Base-by-base conservation (phyloP, 2,329 filamentous ascomycete genomes). In the Aspergillus uvarum region DNA sequence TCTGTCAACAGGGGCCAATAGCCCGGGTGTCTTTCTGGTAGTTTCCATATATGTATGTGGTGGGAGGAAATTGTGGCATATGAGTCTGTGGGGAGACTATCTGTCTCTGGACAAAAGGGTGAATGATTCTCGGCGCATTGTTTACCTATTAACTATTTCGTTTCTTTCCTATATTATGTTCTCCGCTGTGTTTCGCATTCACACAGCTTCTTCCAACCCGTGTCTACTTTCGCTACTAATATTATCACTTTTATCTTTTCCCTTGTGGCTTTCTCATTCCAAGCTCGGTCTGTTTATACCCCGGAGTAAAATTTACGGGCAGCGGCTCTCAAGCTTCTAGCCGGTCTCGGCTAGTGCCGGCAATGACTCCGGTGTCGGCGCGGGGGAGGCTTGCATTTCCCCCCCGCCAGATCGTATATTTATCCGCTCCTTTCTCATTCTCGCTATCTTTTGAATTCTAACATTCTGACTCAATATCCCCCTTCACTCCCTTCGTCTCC, bases 341-440 rank as follows among this genome's bases (percentile, higher is more conserved):
- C 61, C 42, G 58, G 47, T 32, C 31, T 44, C 14, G 42, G 53
- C 42, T 55, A 55, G 42, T 26, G 53, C 53, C 53, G 53, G 42
- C 42, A 47, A 47, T 47, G 47, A 47, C 65, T 69, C 68, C 68
- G 68, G 66, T 69, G 66, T 70, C 68, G 68, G 68, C 66, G 67
- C 62, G 66, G 60, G 66, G 67, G 67, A 62, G 64, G 49, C 48
- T 51, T 21, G 52, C 49, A 59, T 48, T 58, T 59, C 56, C 53
- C 63, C 32, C 62, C 58, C 62, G 57, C 67, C 65, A 58, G 54
- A 47, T 60, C 64, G 60, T 66, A 62, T 60, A 65, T 62, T 60
- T 55, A 51, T 51, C 56, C 22, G 24, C 50, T 47, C 47, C 26
- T 42, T 26, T 31, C 31, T 38, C 47, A 51, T 53, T 49, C 38